Evolutionary conservation across 768 basidiomycete species (phyloP).

Genomic region (Kwoniella newhampshirensis): DNA sequence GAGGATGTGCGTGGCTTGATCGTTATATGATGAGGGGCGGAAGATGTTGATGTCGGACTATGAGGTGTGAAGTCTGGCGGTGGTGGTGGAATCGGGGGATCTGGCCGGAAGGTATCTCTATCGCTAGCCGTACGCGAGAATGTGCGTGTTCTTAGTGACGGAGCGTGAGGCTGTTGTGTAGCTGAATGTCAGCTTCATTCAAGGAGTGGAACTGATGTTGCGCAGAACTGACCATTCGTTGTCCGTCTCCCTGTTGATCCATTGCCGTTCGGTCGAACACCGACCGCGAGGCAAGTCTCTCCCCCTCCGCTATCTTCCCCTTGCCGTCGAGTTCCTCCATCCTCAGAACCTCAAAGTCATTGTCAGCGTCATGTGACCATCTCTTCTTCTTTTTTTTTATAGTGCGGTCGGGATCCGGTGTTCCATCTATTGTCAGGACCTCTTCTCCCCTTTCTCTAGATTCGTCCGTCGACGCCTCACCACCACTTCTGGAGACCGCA

Average conservation of each 20-base stretch:
- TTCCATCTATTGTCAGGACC: conserved; percentile 37
- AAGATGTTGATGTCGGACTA: not conserved
- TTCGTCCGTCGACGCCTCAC: not conserved
- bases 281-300: not conserved
- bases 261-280: not conserved
- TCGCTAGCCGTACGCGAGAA: conserved; percentile 38
- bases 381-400: conserved; percentile 30
- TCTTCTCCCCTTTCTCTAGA: conserved; percentile 15
- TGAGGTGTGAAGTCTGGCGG: not conserved
- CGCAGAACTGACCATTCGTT: conserved; percentile 6
- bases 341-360: conserved; percentile 25
- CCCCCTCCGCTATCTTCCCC: not conserved
- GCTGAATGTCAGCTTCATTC: too few relatives aligned
- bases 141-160: conserved; percentile 6
- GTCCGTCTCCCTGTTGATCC: not conserved
- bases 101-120: conserved; percentile 14
- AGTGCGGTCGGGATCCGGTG: conserved; percentile 8
- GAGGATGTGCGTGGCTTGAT: conserved; percentile 18
- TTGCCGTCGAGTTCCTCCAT: conserved; percentile 30
- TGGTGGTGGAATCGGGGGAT: conserved; percentile 8
- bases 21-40: not conserved
- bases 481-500: not conserved
- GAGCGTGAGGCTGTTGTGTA: not conserved
- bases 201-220: not conserved
- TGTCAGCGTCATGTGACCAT: not conserved